These are phyloP conservation scores for Nakaseomyces bracarensis DNA, from an alignment of 1,139 yeast genomes.

Conservation along the genomic window DNA sequence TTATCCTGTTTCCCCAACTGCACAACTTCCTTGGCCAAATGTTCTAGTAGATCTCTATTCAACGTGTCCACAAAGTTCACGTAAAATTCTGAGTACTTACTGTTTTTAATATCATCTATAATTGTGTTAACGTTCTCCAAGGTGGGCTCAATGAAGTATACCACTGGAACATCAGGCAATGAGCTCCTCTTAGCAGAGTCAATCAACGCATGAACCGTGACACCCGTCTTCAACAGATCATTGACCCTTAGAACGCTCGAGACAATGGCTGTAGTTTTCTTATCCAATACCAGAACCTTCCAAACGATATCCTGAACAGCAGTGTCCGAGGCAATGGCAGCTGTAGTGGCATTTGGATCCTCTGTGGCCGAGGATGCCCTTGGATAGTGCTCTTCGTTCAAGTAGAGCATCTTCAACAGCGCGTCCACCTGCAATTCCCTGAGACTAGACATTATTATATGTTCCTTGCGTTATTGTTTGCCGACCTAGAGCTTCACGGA, in stretches of 20 bases:
- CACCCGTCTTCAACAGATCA: slow-evolving; percentile 79
- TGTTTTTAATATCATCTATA: slow-evolving; percentile 61
- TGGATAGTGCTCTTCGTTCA: slow-evolving; percentile 26
- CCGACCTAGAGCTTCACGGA: too few relatives aligned
- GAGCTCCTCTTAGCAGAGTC: slow-evolving; percentile 58
- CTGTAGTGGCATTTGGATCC: slow-evolving; percentile 4
- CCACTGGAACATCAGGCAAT: slow-evolving; percentile 87
- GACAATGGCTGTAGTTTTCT: slow-evolving; percentile 70
- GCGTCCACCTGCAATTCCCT: slow-evolving; percentile 35
- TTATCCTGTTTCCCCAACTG: slow-evolving; percentile 56
- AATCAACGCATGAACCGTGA: slow-evolving; percentile 78
- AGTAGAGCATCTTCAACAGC: slow-evolving; percentile 75
- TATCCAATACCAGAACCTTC: slow-evolving; percentile 88
- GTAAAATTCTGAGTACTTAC: slow-evolving; percentile 70
- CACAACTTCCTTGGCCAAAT: slow-evolving; percentile 78
- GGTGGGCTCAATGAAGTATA: slow-evolving; percentile 87
- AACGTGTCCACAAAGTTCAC: slow-evolving; percentile 81
- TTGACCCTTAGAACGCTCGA: slow-evolving; percentile 87
- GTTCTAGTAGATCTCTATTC: slow-evolving; percentile 71
- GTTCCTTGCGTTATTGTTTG: too few relatives aligned
- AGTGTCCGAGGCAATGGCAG: neutral
- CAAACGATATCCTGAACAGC: slow-evolving; percentile 58
- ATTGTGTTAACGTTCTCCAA: slow-evolving; percentile 60
- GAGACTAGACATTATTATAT: slow-evolving; percentile 12
- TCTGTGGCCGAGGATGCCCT: neutral